Percentiles rank a stretch among this genome's conserved stretches.
Conservation (phyloP, 2,329 filamentous ascomycete species). For the Fusarium illudens region DNA sequence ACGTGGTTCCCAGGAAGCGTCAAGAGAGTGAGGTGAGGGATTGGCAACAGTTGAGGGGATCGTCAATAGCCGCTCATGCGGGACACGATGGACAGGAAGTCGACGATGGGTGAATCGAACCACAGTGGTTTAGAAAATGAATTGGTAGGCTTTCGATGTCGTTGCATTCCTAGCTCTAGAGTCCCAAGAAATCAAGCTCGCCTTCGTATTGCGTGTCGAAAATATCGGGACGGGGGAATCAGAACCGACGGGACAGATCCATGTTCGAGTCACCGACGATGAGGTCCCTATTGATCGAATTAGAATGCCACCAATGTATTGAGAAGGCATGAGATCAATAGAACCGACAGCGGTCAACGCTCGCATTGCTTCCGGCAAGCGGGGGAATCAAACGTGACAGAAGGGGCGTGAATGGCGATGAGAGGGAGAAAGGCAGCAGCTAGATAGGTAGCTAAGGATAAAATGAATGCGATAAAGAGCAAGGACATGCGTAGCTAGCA, state of each 20-base stretch:
- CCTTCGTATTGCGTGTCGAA: background rate
- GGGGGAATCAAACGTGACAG: background rate
- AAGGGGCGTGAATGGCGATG: background rate
- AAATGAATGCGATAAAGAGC: background rate
- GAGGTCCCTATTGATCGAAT: background rate
- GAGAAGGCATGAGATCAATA: background rate
- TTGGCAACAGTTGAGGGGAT: background rate
- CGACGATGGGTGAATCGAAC: background rate
- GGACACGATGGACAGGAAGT: background rate
- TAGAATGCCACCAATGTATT: background rate
- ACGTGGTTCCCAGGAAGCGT: background rate
- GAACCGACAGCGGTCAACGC: background rate
- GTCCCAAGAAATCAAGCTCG: background rate
- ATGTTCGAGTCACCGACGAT: background rate
- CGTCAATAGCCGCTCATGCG: background rate
- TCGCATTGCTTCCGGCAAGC: background rate
- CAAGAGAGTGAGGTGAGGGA: background rate
- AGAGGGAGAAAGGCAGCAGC: background rate
- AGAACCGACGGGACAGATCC: background rate
- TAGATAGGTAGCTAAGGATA: background rate
- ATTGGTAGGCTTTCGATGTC: background rate
- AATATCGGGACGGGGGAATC: background rate
- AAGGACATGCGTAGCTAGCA: background rate
- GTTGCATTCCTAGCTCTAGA: background rate
- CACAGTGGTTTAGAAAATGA: background rate